Percentiles rank a stretch among this genome's conserved stretches.
phyloP scores from a whole-genome alignment of 345 rosid species.

The Rubroshorea leprosula region DNA sequence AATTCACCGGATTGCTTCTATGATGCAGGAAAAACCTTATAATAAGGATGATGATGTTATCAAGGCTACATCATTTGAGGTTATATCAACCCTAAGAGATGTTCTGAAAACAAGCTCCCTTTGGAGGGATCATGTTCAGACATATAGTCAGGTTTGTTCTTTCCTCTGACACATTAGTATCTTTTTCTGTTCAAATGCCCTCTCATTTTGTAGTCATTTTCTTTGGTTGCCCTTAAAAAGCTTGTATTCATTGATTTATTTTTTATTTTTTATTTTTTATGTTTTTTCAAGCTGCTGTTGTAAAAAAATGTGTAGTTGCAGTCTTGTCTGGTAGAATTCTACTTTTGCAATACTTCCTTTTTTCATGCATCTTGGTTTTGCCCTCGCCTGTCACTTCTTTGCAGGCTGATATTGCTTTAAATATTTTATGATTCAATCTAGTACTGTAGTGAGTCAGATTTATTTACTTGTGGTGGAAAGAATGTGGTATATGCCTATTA shows the following conservation, averaged over 20 bases:
- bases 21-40: conserved; percentile 70
- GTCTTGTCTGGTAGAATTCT: too few relatives aligned
- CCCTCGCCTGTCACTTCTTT: too few relatives aligned
- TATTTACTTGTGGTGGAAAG: neutral
- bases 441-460: too few relatives aligned
- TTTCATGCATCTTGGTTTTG: too few relatives aligned
- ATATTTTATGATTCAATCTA: too few relatives aligned
- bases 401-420: too few relatives aligned
- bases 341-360: too few relatives aligned
- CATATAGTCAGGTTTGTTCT: conserved; percentile 64
- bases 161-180: neutral
- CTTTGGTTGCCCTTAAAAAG: neutral
- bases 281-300: neutral
- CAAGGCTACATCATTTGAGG: conserved; percentile 88
- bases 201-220: too few relatives aligned
- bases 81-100: conserved; percentile 84
- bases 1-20: neutral
- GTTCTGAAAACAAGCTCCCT: conserved; percentile 77
- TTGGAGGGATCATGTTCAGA: conserved; percentile 94
- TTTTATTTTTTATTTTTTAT: too few relatives aligned
- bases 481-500: neutral
- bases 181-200: neutral
- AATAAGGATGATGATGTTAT: conserved; percentile 87
- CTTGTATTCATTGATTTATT: neutral
- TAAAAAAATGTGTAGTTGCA: too few relatives aligned